phyloP scores from a whole-genome alignment of 1,284 basidiomycete species.

The Fomitopsis betulina region DNA sequence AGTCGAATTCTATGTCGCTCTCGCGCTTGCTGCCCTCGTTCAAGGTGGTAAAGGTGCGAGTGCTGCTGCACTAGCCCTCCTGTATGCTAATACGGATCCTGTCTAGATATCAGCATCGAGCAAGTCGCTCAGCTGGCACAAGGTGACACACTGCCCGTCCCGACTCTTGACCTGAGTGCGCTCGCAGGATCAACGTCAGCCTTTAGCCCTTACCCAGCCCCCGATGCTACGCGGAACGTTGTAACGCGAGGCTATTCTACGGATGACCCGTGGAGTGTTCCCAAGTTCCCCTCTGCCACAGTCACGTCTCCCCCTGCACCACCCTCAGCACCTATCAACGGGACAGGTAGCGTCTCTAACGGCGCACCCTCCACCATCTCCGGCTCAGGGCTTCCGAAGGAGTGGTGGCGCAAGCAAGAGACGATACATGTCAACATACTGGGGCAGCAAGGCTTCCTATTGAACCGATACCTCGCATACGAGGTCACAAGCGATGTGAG shows the following conservation, averaged over 20 bases:
- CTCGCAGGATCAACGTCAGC: constrained; percentile 48
- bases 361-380: constrained; percentile 55
- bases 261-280: constrained; percentile 72
- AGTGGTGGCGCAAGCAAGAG: constrained; percentile 86
- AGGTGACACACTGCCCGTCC: constrained; percentile 67
- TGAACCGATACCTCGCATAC: constrained; percentile 81
- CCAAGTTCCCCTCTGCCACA: constrained; percentile 12
- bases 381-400: constrained; percentile 65
- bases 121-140: constrained; percentile 70
- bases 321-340: constrained; percentile 5
- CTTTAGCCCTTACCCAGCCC: constrained; percentile 33
- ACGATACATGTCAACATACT: constrained; percentile 64
- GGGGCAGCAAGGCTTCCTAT: constrained; percentile 85
- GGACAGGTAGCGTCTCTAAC: constrained; percentile 32
- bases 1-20: constrained; percentile 83
- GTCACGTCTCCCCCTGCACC: constrained; percentile 10
- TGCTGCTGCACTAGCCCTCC: constrained; percentile 3
- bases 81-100: not conserved
- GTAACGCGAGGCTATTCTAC: constrained; percentile 42
- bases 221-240: constrained; percentile 32
- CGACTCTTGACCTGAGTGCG: constrained; percentile 58
- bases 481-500: constrained; percentile 77
- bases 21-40: constrained; percentile 83
- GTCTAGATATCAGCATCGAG: constrained; percentile 72
- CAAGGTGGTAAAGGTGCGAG: constrained; percentile 69